phyloP scores from a whole-genome alignment of 2,329 filamentous ascomycete species.

The Chaetomiaceae sp. region DNA sequence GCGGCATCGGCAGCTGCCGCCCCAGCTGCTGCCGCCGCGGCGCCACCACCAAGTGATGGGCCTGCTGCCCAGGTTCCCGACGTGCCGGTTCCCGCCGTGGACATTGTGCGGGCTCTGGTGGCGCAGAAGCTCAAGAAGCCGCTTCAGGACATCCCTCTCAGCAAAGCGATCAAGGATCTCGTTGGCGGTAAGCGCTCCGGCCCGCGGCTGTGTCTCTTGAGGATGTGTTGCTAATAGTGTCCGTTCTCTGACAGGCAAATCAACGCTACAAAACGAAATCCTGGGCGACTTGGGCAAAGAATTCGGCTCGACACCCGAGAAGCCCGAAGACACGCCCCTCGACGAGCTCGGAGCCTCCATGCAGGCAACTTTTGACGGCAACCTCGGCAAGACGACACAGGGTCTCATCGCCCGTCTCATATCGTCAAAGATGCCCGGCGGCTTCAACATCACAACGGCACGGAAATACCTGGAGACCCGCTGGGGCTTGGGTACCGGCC shows the following conservation, averaged over 20 bases:
- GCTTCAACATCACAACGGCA: conserved; percentile 95
- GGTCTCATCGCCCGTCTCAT: conserved; percentile 91
- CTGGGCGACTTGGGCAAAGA: conserved; percentile 96
- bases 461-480: conserved; percentile 91
- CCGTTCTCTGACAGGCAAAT: conserved; percentile 65
- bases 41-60: conserved; percentile 66
- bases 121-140: conserved; percentile 98
- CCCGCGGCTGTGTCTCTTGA: conserved; percentile 20
- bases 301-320: conserved; percentile 95
- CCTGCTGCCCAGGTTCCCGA: conserved; percentile 84
- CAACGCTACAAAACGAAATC: conserved; percentile 97
- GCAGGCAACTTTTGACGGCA: conserved; percentile 98
- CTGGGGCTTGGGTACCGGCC: conserved; percentile 80
- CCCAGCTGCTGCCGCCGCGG: conserved; percentile 49
- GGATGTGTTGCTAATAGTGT: conserved; percentile 1
- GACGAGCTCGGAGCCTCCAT: conserved; percentile 93
- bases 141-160: conserved; percentile 78
- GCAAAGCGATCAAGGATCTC: conserved; percentile 96
- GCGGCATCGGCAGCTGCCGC: conserved; percentile 46
- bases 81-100: conserved; percentile 78
- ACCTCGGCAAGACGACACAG: conserved; percentile 92
- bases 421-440: conserved; percentile 98
- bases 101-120: conserved; percentile 82
- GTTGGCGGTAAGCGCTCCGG: conserved; percentile 70
- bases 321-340: conserved; percentile 93